Evolutionary conservation across 805 yeast genomes (phyloP).

Genomic region (Metschnikowia koreensis): DNA sequence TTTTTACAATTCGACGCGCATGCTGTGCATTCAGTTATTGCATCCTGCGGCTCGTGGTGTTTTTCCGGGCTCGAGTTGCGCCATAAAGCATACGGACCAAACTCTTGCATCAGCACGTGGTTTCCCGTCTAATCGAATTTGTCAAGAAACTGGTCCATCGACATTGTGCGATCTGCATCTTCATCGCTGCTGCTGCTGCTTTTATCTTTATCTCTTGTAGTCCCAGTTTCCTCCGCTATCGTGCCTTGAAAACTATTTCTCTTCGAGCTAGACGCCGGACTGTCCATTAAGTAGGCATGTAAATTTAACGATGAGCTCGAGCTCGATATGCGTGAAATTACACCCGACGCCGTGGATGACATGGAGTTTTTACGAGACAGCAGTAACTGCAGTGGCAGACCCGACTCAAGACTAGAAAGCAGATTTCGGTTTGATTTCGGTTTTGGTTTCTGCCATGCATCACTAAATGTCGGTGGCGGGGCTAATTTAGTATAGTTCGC

Average conservation of each 20-base stretch:
- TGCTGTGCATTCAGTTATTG: background rate
- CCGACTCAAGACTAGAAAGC: slow-evolving; percentile 15
- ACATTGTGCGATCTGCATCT: slow-evolving; percentile 18
- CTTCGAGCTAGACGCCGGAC: slow-evolving; percentile 12
- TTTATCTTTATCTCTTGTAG: background rate
- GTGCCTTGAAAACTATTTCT: slow-evolving; percentile 1
- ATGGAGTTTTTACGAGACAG: slow-evolving; percentile 30
- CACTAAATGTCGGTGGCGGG: slow-evolving; percentile 39
- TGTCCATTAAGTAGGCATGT: slow-evolving; percentile 43
- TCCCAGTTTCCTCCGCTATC: background rate
- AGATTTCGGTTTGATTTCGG: slow-evolving; percentile 10
- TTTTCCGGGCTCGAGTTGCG: background rate
- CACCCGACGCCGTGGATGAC: slow-evolving; percentile 22
- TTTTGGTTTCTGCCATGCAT: slow-evolving; percentile 9
- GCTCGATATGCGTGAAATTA: slow-evolving; percentile 35
- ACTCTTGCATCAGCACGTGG: too few species aligned
- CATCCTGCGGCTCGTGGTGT: background rate
- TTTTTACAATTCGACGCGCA: background rate
- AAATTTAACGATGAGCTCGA: slow-evolving; percentile 41
- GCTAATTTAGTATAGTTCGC: slow-evolving; percentile 25
- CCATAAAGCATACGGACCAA: too few species aligned
- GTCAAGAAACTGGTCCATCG: slow-evolving; percentile 20
- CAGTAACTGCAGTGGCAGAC: background rate
- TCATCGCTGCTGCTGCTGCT: background rate
- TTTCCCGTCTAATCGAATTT: background rate